Evolutionary conservation across 1,284 basidiomycete species (phyloP), one percentile per base, ranked within the genome.

Genomic region (Malassezia psittaci): DNA sequence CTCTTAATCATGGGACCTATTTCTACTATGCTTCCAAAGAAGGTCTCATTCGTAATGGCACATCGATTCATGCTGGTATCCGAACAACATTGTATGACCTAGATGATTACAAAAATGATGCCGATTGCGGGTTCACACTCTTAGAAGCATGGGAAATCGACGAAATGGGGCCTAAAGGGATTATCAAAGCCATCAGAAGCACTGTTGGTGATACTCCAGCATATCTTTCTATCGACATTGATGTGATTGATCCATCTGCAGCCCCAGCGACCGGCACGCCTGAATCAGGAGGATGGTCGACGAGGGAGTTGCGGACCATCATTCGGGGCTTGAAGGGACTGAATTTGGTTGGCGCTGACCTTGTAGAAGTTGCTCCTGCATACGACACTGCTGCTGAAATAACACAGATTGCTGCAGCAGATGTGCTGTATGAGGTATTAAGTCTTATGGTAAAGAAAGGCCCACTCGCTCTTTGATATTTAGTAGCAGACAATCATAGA

Each of bases 181-280:
- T 78, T 52, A 64, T 75, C n/a, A 51, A 65, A n/a, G 38, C 38
- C 19, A 39, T 39, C 38, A 39, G 8, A 39, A 19, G 8, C 15
- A 8, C 38, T n/a, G 38, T 39, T 39, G 19, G 2, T 67, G 77
- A 82, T 64, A 81, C 78, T 13, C 85, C 86, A 0, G 85, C 86
- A 1, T 88, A 87, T 75, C 41, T 64, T 81, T 84, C 68, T 71
- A 87, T 51, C 19, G 32, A 18, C 49, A 76, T 74, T 46, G 86
- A 88, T 73, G 87, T 87, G 33, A 85, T 78, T 21, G 77, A 88
- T 75, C 86, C 86, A 51, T 85, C 84, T 38, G 68, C 85, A 52
- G 85, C 86, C 42, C 86, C 86, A 52, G 86, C 82, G 7, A 87
- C 85, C 58, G 86, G 86, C 16, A 88, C 86, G 3, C 86, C 86